Percentiles rank a stretch among this genome's conserved stretches.
phyloP scores from a whole-genome alignment of 495 filamentous ascomycete genomes.

The Penicillium paradoxum region DNA sequence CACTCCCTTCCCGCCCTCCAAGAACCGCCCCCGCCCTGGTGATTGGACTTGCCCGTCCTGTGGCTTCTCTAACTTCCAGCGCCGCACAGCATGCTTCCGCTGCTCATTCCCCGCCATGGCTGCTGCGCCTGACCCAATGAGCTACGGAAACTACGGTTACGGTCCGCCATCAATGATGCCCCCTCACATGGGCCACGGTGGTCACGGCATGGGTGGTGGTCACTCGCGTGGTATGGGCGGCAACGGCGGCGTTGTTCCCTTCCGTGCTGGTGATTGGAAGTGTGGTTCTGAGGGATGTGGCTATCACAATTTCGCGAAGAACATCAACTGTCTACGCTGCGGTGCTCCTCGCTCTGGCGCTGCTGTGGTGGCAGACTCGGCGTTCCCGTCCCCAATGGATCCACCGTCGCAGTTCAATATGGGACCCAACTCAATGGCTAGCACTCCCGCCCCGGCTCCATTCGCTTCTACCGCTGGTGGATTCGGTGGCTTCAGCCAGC shows the following conservation, averaged over 20 bases:
- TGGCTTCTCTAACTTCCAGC: conserved; percentile 82
- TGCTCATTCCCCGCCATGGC: conserved; percentile 94
- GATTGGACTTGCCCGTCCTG: conserved; percentile 98
- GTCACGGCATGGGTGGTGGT: conserved; percentile 64
- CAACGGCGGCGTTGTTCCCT: conserved; percentile 84
- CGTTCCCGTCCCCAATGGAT: conserved; percentile 88
- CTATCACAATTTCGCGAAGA: conserved; percentile 99
- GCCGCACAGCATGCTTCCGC: conserved; percentile 95
- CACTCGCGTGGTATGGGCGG: conserved; percentile 69
- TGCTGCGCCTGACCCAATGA: conserved; percentile 67
- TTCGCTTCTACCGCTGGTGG: conserved; percentile 70
- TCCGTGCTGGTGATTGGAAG: conserved; percentile 98
- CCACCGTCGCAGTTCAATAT: conserved; percentile 71
- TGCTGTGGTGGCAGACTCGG: conserved; percentile 88
- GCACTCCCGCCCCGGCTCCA: conserved; percentile 76
- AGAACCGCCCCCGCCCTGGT: conserved; percentile 93
- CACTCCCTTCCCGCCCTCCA: conserved; percentile 94
- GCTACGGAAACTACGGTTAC: conserved; percentile 69
- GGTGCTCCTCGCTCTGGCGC: conserved; percentile 91
- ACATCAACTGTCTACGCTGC: conserved; percentile 93
- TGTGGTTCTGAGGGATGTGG: conserved; percentile 97
- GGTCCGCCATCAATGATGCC: conserved; percentile 76
- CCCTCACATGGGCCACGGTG: conserved; percentile 75
- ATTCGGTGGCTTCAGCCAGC: conserved; percentile 73
- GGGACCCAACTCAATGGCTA: conserved; percentile 75